Base-by-base conservation (phyloP, 2,329 filamentous ascomycete genomes). In the Penicillium sumatraense region DNA sequence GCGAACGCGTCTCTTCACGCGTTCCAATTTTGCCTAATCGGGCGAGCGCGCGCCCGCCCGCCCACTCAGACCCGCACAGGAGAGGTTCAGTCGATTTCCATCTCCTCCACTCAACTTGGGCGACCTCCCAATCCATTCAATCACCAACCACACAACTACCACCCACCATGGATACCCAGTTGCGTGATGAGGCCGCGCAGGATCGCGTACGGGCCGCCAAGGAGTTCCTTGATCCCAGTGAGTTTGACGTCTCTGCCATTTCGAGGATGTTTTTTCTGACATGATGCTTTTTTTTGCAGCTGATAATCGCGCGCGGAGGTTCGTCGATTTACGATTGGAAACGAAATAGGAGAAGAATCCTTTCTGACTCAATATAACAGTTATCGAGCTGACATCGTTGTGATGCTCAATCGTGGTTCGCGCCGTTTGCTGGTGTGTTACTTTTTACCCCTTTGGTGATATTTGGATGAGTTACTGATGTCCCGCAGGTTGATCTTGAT, bases 151-250 rank as follows among this genome's bases (percentile, higher is more conserved):
- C n/a, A n/a, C n/a, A n/a, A 51, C 52, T 33, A 57, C 55, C 53
- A 54, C 53, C 56, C 61, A 63, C 54, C 54, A 92, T 95, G 89
- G 89, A 92, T 65, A 83, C 86, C 64, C 86, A 89, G 78, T 85
- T 96, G 68, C 86, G 89, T 75, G 93, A 97, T 82, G 90, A 95
- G 76, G 91, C 89, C 63, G 87, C 89, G 67, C 85, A 86, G 66
- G 88, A 96, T 78, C 90, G 92, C 68, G 86, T 96, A 73, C 89
- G 91, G 67, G 86, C 89, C 61, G 92, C 91, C n/a, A 85, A 89
- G 67, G 93, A 97, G 74, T 97, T 98, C 70, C 86, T 98, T 40
- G 93, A 97, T 80, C 93, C 93, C 58, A 88, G 92, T 96, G 84
- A 69, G 88, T 75, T 24, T 16, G 46, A 11, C 20, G 2, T 23